Base-by-base conservation (phyloP, 352 stramenopile genomes). In the Globisporangium acanthophoron region DNA sequence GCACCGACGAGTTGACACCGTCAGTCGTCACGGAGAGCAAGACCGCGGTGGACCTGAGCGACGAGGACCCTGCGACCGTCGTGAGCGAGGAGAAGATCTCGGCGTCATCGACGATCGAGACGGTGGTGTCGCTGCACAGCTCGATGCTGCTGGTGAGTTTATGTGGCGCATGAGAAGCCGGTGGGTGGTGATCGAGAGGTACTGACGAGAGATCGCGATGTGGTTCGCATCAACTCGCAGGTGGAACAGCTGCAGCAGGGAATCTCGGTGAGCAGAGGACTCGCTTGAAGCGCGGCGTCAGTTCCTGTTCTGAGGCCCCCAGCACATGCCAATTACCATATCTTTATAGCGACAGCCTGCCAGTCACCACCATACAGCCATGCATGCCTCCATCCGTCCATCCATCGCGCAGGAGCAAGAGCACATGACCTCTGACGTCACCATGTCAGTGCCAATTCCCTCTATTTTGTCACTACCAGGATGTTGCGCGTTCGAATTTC, bases 81-180 rank as follows among this genome's bases (percentile, higher is more conserved):
- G 66, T 71, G 41, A 60, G 61, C 29, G 74, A 88, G 20, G 67
- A 78, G 52, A 88, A 87, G 47, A 71, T 88, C 40, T 87, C 73
- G 37, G 66, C 73, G 24, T 74, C 75, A 21, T 88, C 81, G n/a
- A 89, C 72, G 40, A 91, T 91, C 61, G 78, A 91, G 57, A 83
- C 81, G 5, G 78, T 91, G 29, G 61, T 91, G 18, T 78, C 81
- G 44, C 69, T 91, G 9, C 78, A 86, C 64, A 86, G 73, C 47
- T 88, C 81, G 29, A 64, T 78, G 44, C 65, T 86, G 66, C 61
- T 91, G 56, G 81, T 91, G 61, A 60, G 77, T 78, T 12, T 37
- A 5, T 0, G 5, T 37, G 5, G 33, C 33, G 33, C 9, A 27
- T 27, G 24, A 27, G 16, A 20, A 27, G 16, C 0, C 6, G 16